These are phyloP conservation scores for Lipomyces yamadae DNA, from an alignment of 805 yeast species.

Conservation along the genomic window DNA sequence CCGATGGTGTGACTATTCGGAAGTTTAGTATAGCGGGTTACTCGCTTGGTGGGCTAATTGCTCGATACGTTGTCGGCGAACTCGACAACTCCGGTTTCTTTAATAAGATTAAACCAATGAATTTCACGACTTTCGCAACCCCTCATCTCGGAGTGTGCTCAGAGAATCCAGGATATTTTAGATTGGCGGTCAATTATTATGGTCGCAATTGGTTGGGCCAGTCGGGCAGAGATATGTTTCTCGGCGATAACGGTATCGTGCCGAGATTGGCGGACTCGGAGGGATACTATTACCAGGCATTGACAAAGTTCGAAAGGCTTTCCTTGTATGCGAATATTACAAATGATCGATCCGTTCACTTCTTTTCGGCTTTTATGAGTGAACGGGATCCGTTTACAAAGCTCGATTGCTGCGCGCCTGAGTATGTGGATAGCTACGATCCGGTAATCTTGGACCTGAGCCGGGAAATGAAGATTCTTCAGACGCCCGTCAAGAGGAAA, in stretches of 20 bases:
- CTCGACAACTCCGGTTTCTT: constrained; percentile 58
- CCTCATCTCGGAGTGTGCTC: constrained; percentile 72
- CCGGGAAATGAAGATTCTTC: constrained; percentile 12
- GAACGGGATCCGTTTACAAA: constrained; percentile 72
- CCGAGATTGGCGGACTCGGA: constrained; percentile 59
- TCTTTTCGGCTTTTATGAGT: constrained; percentile 79
- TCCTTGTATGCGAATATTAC: constrained; percentile 72
- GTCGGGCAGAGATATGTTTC: constrained; percentile 65
- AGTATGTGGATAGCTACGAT: constrained; percentile 4
- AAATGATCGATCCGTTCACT: constrained; percentile 86
- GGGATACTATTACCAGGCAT: constrained; percentile 56
- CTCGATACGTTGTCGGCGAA: constrained; percentile 78
- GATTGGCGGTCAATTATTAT: constrained; percentile 52
- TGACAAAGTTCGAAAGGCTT: constrained; percentile 61
- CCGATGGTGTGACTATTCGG: constrained; percentile 51
- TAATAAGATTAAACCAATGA: constrained; percentile 61
- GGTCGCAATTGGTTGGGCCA: constrained; percentile 64
- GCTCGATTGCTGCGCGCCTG: constrained; percentile 37
- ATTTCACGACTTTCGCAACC: constrained; percentile 73
- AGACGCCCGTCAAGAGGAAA: background rate
- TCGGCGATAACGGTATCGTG: constrained; percentile 55
- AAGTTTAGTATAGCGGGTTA: constrained; percentile 81
- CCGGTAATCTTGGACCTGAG: constrained; percentile 29
- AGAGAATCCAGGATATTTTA: constrained; percentile 48
- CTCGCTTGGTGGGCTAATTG: constrained; percentile 85